Base-by-base conservation (phyloP, 495 filamentous ascomycete species). In the Mycothermus thermophilus region DNA sequence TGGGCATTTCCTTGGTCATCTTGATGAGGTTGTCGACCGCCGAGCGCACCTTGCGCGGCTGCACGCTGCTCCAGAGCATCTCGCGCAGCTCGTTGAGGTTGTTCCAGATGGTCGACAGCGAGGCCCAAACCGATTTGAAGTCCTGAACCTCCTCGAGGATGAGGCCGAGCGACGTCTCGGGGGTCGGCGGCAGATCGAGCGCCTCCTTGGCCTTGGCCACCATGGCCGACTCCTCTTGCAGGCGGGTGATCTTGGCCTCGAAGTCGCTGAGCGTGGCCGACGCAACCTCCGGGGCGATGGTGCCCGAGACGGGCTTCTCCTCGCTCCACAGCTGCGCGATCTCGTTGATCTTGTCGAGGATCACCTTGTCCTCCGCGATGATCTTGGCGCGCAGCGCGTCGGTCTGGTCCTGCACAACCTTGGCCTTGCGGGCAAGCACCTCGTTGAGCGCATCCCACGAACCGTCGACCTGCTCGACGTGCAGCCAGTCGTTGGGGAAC, bases 1-100 rank as follows among this genome's bases (percentile, higher is more conserved):
- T 93, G 0, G 90, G 90, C 90, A 99, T 99, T 40, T 96, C 87
- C 63, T 93, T 99, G 30, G 86, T 94, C 79, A 93, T 90, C 61
- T 93, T 93, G 51, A 95, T 82, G 19, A 96, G 68, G 23, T 76
- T 74, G 50, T 99, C 90, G 31, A 99, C 74, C 11, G 83, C 78
- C 38, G 81, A 72, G 19, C 92, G 72, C 40, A 96, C 72, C 58
- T 95, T 96, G 28, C 90, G 70, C 2, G 90, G 85, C 47, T 94
- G 81, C 2, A 96, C 78, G 51, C 80, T 93, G 21, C 77, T 85
- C 90, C 90, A 99, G 1, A 86, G 72, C 16, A 69, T 79, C 42
- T 96, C 92, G 10, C 83, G 75, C 18, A 96, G 77, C 46, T 96
- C 90, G 50, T 94, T 86, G 29, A 99, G 57, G 48, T 82, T 93